A percentile compares a stretch with the other conserved stretches of the same genome.
These are phyloP conservation scores for Penicillium sp. DNA, from an alignment of 2,329 filamentous ascomycete genomes.

Conservation along the genomic window DNA sequence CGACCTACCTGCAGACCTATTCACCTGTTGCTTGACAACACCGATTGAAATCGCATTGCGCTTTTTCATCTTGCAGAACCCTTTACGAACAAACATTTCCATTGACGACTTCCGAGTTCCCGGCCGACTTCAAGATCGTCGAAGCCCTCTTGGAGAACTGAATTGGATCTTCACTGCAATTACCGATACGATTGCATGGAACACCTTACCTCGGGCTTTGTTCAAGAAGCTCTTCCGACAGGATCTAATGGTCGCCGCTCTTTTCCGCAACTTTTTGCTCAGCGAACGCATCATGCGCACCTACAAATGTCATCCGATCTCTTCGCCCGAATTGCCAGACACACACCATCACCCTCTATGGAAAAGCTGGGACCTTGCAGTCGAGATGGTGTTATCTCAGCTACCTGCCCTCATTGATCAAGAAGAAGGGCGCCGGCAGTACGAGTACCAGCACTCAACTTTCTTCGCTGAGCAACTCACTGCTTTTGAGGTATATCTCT, in stretches of 20 bases:
- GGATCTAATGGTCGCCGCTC: slow-evolving; percentile 96
- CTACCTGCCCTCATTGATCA: slow-evolving; percentile 78
- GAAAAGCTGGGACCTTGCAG: slow-evolving; percentile 96
- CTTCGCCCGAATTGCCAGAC: slow-evolving; percentile 85
- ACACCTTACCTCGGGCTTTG: slow-evolving; percentile 80
- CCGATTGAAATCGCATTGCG: slow-evolving; percentile 96
- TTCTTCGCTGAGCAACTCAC: slow-evolving; percentile 98
- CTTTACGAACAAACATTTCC: slow-evolving; percentile 64
- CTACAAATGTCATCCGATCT: slow-evolving; percentile 93
- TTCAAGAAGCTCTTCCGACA: slow-evolving; percentile 98
- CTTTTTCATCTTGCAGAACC: slow-evolving; percentile 95
- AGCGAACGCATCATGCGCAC: slow-evolving; percentile 94
- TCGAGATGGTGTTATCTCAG: slow-evolving; percentile 91
- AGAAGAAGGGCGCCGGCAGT: slow-evolving; percentile 71
- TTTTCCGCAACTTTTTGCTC: slow-evolving; percentile 94
- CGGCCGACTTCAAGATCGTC: slow-evolving; percentile 84
- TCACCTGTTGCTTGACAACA: slow-evolving; percentile 92
- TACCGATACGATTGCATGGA: slow-evolving; percentile 98
- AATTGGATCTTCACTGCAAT: slow-evolving; percentile 99
- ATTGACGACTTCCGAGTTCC: slow-evolving; percentile 86
- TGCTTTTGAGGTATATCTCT: slow-evolving; percentile 93
- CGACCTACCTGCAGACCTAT: slow-evolving; percentile 86
- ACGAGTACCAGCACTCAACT: slow-evolving; percentile 89
- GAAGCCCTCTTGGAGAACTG: slow-evolving; percentile 90
- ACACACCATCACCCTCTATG: slow-evolving; percentile 93